Percentiles rank a stretch among this genome's conserved stretches.
Evolutionary conservation across 2,329 filamentous ascomycete genomes (phyloP).

Genomic region (Uncinocarpus reesii): DNA sequence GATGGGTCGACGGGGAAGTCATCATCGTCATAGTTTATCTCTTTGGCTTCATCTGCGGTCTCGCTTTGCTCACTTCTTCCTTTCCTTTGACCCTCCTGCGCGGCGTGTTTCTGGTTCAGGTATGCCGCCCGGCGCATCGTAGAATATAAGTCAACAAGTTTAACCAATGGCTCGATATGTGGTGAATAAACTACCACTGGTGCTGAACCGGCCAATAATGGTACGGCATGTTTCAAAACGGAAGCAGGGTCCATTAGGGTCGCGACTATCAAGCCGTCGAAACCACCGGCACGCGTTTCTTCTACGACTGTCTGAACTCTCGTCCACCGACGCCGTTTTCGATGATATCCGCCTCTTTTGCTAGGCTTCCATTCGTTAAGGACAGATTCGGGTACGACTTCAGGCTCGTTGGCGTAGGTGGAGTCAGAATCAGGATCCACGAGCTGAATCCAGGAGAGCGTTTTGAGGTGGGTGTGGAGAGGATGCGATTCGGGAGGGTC

Average conservation of each 20-base stretch:
- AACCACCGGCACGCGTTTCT: slow-evolving; percentile 61
- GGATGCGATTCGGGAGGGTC: slow-evolving; percentile 60
- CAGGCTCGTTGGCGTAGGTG: slow-evolving; percentile 59
- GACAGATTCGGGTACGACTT: slow-evolving; percentile 47
- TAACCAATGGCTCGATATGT: slow-evolving; percentile 65
- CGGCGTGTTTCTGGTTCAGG: slow-evolving; percentile 29
- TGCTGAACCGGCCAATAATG: slow-evolving; percentile 71
- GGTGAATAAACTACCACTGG: slow-evolving; percentile 78
- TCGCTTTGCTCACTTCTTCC: not conserved
- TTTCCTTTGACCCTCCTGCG: slow-evolving; percentile 14
- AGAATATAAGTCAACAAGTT: slow-evolving; percentile 73
- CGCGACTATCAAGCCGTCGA: slow-evolving; percentile 73
- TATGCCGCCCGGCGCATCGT: slow-evolving; percentile 70
- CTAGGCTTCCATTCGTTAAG: slow-evolving; percentile 66
- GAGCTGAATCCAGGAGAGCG: slow-evolving; percentile 85
- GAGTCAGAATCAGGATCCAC: slow-evolving; percentile 64
- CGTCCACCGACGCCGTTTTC: slow-evolving; percentile 76
- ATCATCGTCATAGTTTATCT: slow-evolving; percentile 29
- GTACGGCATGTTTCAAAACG: slow-evolving; percentile 63
- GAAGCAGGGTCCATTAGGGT: slow-evolving; percentile 70
- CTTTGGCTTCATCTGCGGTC: slow-evolving; percentile 19
- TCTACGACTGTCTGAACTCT: slow-evolving; percentile 63
- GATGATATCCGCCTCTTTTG: slow-evolving; percentile 74
- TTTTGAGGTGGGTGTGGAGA: slow-evolving; percentile 68
- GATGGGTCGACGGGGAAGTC: slow-evolving; percentile 86